These are phyloP conservation scores for Nymphaea thermarum DNA, from an alignment of 164 flowering plant genomes.

Conservation along the genomic window DNA sequence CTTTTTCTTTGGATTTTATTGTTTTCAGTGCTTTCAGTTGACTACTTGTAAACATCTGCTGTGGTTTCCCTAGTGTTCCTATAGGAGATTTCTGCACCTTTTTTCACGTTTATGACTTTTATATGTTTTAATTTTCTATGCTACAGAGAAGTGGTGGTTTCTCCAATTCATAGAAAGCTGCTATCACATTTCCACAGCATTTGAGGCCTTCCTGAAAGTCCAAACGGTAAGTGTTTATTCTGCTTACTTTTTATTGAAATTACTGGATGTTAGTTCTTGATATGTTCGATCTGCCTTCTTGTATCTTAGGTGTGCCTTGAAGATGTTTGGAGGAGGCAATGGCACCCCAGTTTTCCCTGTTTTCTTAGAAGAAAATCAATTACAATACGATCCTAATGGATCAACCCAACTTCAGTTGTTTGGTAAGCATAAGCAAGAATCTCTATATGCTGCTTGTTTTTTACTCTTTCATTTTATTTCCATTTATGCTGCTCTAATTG, in stretches of 20 bases:
- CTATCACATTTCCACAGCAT: background rate
- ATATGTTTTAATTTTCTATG: background rate
- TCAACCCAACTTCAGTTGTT: conserved; percentile 61
- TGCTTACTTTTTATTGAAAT: background rate
- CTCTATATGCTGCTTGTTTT: background rate
- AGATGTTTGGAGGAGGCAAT: conserved; percentile 62
- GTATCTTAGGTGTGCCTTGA: background rate
- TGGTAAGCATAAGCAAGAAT: conserved; percentile 28
- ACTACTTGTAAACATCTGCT: no score
- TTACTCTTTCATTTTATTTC: background rate
- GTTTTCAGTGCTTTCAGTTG: no score
- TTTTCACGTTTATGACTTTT: no score
- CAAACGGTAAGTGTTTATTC: background rate
- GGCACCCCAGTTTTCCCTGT: conserved; percentile 25
- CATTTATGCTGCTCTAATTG: background rate
- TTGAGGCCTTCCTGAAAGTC: background rate
- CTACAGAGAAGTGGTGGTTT: background rate
- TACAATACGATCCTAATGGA: conserved; percentile 35
- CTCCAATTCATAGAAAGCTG: background rate
- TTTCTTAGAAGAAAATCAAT: conserved; percentile 32
- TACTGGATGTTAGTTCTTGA: no score
- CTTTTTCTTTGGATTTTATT: no score
- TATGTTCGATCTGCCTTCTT: background rate
- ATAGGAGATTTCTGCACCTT: no score
- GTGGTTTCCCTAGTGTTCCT: no score